phyloP scores from a whole-genome alignment of 1,284 basidiomycete genomes.

The Malassezia furfur region DNA sequence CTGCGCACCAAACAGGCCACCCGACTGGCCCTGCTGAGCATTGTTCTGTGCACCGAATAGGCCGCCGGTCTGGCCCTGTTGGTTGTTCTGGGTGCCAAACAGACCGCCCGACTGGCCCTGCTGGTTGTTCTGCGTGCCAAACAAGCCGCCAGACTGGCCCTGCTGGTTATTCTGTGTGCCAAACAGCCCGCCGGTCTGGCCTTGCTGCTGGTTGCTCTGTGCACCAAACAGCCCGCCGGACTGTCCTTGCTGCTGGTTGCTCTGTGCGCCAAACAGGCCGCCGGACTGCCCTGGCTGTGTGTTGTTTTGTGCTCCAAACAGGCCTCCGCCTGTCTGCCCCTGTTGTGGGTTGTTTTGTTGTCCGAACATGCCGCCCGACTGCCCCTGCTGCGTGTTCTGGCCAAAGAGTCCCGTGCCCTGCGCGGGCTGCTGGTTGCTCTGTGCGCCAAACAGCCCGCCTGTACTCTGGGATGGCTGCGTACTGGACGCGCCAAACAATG shows the following conservation, averaged over 20 bases:
- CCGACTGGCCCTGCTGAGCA: background rate
- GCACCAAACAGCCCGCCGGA: background rate
- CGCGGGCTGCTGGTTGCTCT: background rate
- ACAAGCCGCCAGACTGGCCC: slow-evolving; percentile 5
- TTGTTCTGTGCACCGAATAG: slow-evolving; percentile 5
- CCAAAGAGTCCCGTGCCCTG: background rate
- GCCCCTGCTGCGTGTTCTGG: background rate
- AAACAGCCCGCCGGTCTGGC: background rate
- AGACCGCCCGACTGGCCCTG: background rate
- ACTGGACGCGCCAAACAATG: background rate
- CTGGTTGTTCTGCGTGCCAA: background rate
- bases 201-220: background rate
- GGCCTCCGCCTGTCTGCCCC: background rate
- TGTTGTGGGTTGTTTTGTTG: background rate
- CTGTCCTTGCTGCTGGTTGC: too few species aligned
- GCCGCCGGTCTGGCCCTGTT: background rate
- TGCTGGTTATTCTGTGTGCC: background rate
- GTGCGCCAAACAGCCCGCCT: slow-evolving; percentile 1
- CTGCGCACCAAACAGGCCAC: slow-evolving; percentile 2
- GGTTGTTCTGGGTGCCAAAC: slow-evolving; percentile 6
- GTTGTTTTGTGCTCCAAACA: slow-evolving; percentile 1
- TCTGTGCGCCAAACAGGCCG: background rate
- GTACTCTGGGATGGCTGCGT: background rate
- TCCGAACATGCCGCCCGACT: slow-evolving; percentile 10
- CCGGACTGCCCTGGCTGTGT: background rate